These are phyloP conservation scores for Lactarius quietus DNA, from an alignment of 768 basidiomycete genomes.

Conservation along the genomic window DNA sequence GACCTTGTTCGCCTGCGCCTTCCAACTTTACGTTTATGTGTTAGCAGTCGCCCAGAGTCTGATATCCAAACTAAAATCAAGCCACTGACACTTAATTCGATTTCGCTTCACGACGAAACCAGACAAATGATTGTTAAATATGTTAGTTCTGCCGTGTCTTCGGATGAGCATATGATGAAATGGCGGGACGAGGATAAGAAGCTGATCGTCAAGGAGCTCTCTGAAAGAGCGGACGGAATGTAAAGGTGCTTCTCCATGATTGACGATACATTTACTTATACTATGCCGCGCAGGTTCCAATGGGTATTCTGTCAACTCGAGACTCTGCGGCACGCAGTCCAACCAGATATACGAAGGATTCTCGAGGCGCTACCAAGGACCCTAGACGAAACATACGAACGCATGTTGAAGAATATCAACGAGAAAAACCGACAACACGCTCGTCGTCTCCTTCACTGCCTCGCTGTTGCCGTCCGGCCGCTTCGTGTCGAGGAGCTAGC, in stretches of 20 bases:
- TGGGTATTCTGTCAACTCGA: not conserved
- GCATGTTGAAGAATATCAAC: not conserved
- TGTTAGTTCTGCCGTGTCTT: not conserved
- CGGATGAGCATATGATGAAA: not conserved
- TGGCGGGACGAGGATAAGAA: not conserved
- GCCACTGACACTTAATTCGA: not conserved
- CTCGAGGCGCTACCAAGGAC: conserved; percentile 2
- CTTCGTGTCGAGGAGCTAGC: conserved; percentile 1
- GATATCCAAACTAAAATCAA: not conserved
- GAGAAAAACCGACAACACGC: conserved; percentile 3
- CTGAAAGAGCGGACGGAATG: not conserved
- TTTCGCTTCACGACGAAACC: not conserved
- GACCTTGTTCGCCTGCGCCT: not conserved
- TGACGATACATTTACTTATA: not conserved
- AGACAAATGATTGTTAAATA: not conserved
- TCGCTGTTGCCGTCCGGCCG: not conserved
- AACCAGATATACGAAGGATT: not conserved
- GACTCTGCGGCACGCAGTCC: not conserved
- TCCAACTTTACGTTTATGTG: not conserved
- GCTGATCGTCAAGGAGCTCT: not conserved
- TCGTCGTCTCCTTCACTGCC: conserved; percentile 11
- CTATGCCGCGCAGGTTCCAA: not conserved
- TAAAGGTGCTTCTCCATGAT: not conserved
- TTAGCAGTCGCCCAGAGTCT: not conserved
- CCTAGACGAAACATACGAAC: not conserved